These are phyloP conservation scores for Earliella scabrosa DNA, from an alignment of 1,284 basidiomycete genomes.

Conservation along the genomic window DNA sequence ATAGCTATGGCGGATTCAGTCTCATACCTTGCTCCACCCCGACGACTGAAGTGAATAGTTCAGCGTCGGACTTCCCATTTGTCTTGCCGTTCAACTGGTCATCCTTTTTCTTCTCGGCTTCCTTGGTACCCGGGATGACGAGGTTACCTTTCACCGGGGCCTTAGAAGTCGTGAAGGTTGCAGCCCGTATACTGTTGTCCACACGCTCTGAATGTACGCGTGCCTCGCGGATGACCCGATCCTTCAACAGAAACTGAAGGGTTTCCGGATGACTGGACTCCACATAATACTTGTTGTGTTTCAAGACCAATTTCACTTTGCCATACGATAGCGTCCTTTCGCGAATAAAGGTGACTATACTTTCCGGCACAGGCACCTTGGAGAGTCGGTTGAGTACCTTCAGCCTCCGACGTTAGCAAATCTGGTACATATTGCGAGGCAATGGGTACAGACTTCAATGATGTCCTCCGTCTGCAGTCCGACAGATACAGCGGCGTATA, in stretches of 20 bases:
- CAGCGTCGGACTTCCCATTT: slow-evolving; percentile 57
- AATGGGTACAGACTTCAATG: slow-evolving; percentile 83
- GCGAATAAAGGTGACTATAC: slow-evolving; percentile 83
- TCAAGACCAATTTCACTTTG: slow-evolving; percentile 96
- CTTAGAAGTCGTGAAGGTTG: slow-evolving; percentile 85
- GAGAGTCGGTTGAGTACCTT: slow-evolving; percentile 87
- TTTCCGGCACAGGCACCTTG: slow-evolving; percentile 90
- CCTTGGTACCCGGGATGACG: slow-evolving; percentile 85
- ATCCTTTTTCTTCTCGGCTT: slow-evolving; percentile 68
- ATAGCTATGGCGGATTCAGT: no score
- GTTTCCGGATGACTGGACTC: slow-evolving; percentile 94
- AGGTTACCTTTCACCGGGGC: slow-evolving; percentile 82
- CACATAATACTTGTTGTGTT: slow-evolving; percentile 95
- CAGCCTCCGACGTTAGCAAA: slow-evolving; percentile 28
- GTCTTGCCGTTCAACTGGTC: slow-evolving; percentile 45
- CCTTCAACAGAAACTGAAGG: slow-evolving; percentile 84
- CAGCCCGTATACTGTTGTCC: slow-evolving; percentile 73
- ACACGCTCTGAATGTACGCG: slow-evolving; percentile 67
- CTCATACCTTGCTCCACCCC: slow-evolving; percentile 84
- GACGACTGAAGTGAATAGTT: slow-evolving; percentile 89
- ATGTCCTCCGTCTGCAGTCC: slow-evolving; percentile 98
- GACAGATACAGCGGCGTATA: slow-evolving; percentile 98
- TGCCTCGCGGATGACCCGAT: slow-evolving; percentile 82
- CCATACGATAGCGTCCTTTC: slow-evolving; percentile 94
- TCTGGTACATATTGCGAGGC: slow-evolving; percentile 14